Percentiles rank a stretch among this genome's conserved stretches.
Evolutionary conservation across 768 basidiomycete species (phyloP).

Genomic region (Hygrocybe coccinea): DNA sequence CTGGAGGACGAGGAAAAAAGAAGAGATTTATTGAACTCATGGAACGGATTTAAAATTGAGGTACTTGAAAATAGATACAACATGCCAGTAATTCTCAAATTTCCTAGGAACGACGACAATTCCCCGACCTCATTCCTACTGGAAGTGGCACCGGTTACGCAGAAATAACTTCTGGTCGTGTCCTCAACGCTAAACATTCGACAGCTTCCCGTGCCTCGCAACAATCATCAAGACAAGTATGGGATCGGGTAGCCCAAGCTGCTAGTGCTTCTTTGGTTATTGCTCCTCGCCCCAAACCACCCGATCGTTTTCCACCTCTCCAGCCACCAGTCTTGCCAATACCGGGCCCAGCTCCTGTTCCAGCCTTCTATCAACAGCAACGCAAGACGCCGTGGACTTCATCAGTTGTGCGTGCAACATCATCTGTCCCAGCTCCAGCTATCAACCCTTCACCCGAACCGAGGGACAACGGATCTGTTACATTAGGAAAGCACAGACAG

Average conservation of each 20-base stretch:
- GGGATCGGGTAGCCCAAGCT: slow-evolving; percentile 83
- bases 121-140: slow-evolving; percentile 68
- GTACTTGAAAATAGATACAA: slow-evolving; percentile 32
- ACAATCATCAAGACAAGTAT: slow-evolving; percentile 62
- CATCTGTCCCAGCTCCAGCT: slow-evolving; percentile 19
- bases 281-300: slow-evolving; percentile 18
- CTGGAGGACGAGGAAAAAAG: slow-evolving; percentile 85
- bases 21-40: slow-evolving; percentile 62
- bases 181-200: slow-evolving; percentile 77
- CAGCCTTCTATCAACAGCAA: slow-evolving; percentile 41
- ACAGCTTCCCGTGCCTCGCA: slow-evolving; percentile 55
- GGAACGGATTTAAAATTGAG: slow-evolving; percentile 84
- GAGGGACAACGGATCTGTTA: slow-evolving; percentile 12
- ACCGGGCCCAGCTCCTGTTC: slow-evolving; percentile 14
- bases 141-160: slow-evolving; percentile 64
- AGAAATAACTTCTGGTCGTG: slow-evolving; percentile 74
- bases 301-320: slow-evolving; percentile 36
- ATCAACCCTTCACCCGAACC: slow-evolving; percentile 23
- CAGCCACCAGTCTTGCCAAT: slow-evolving; percentile 11
- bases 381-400: slow-evolving; percentile 61
- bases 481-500: neutral
- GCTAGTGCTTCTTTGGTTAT: slow-evolving; percentile 44
- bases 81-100: neutral
- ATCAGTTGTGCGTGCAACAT: slow-evolving; percentile 17
- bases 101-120: slow-evolving; percentile 73